Conservation (phyloP, 345 rosid genomes). For the Draba incana region DNA sequence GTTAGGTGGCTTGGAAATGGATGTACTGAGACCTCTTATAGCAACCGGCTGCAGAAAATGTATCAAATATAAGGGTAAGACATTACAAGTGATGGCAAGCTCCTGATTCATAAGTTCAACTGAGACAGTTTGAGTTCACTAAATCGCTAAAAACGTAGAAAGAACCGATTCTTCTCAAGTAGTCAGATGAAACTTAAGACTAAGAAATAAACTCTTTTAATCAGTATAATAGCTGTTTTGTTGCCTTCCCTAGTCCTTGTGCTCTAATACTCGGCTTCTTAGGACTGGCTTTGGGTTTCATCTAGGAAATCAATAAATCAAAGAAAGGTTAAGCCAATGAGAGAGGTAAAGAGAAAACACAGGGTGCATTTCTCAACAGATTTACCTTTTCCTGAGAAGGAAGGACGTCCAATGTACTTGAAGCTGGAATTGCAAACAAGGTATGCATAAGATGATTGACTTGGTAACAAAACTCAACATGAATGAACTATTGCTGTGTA, state of each 20-base stretch:
- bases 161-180: slow-evolving; percentile 9
- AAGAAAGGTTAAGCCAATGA: slow-evolving; percentile 20
- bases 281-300: slow-evolving; percentile 51
- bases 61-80: neutral
- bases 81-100: slow-evolving; percentile 14
- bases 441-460: slow-evolving; percentile 25
- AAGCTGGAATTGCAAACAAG: slow-evolving; percentile 46
- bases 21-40: slow-evolving; percentile 44
- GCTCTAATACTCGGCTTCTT: slow-evolving; percentile 54
- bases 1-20: slow-evolving; percentile 62
- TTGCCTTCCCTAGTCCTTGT: slow-evolving; percentile 50
- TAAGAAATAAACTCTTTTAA: slow-evolving; percentile 1
- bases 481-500: slow-evolving; percentile 1
- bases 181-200: slow-evolving; percentile 10
- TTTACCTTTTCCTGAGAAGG: slow-evolving; percentile 62
- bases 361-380: slow-evolving; percentile 16
- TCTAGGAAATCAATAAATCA: slow-evolving; percentile 38
- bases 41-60: slow-evolving; percentile 39
- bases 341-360: neutral
- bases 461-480: slow-evolving; percentile 19
- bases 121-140: slow-evolving; percentile 1
- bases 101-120: slow-evolving; percentile 7
- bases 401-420: slow-evolving; percentile 44
- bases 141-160: neutral
- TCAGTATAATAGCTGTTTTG: slow-evolving; percentile 54